These are phyloP conservation scores for Aphanomyces stellatus DNA, from an alignment of 352 stramenopile genomes.

Conservation along the genomic window DNA sequence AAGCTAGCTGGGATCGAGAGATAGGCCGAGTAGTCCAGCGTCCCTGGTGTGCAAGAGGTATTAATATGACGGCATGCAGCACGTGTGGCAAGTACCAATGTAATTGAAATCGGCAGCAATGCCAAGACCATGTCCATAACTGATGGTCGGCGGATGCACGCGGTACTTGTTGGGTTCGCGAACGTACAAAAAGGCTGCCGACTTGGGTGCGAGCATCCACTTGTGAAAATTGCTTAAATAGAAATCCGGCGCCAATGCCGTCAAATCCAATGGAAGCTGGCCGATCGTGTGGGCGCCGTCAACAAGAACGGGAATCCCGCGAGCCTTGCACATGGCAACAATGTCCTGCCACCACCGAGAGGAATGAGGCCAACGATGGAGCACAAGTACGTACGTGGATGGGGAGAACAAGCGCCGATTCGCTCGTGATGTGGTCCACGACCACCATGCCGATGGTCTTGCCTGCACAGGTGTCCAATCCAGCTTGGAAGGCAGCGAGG, in stretches of 20 bases:
- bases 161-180: neutral
- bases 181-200: conserved; percentile 7
- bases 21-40: conserved; percentile 8
- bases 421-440: conserved; percentile 17
- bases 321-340: neutral
- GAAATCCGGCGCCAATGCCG: conserved; percentile 1
- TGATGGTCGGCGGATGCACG: neutral
- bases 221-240: conserved; percentile 18
- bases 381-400: neutral
- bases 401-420: neutral
- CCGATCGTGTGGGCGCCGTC: conserved; percentile 17
- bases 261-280: conserved; percentile 4
- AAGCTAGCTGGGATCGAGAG: neutral
- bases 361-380: too few relatives aligned
- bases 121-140: neutral
- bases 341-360: conserved; percentile 4
- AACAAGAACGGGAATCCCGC: conserved; percentile 3
- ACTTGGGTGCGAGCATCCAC: conserved; percentile 17
- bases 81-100: too few relatives aligned
- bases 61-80: too few relatives aligned
- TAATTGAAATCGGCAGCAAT: neutral
- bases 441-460: neutral
- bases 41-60: too few relatives aligned
- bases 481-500: neutral
- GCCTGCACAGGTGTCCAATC: neutral